Base-by-base conservation (phyloP, 2,329 filamentous ascomycete species). In the Cladosporium sp. region DNA sequence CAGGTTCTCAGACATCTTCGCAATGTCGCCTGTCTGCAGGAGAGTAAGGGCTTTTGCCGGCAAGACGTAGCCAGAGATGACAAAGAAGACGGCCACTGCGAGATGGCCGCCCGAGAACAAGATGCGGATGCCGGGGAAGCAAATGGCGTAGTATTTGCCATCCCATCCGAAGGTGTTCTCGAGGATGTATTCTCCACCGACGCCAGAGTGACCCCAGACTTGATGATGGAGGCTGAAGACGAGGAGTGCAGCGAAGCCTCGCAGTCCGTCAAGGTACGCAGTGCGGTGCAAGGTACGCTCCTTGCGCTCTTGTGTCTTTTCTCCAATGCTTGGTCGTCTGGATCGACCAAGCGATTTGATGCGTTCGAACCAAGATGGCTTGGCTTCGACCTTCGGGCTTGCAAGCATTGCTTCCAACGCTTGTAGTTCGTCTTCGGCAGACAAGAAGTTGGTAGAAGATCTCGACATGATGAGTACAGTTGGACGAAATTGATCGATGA, bases 241-340 rank as follows among this genome's bases (percentile, higher is more conserved):
- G 30, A 90, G 73, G 32, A 91, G 81, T 3, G 88, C 86, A 7
- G 88, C 88, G 67, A 90, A 89, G 3, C 88, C 88, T 72, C 88
- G 79, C 13, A 91, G 78, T 14, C 88, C 88, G 70, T 91, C 88
- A 23, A 88, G 80, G 69, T 86, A 88, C n/a, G 86, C 85, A 3
- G 86, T 88, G n/a, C 79, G 77, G 7, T 83, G 78, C 16, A 82
- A 75, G 16, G 26, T 10, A 53, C 26, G 36, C 36, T 43, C 36
- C 4, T 32, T 30, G 49, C 36, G 18, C 18, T 43, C 49, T 21
- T 30, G 26, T 11, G 49, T n/a, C 49, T 53, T 53, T 66, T 69
- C 13, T 25, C 7, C 83, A 78, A 16, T 82, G 75, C 48, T 62
- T 36, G 21, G 28, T 18, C 10, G 23, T 21, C 36, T 54, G 18